Evolutionary conservation across 2,329 filamentous ascomycete species (phyloP).

Genomic region (Sporothrix protearum): DNA sequence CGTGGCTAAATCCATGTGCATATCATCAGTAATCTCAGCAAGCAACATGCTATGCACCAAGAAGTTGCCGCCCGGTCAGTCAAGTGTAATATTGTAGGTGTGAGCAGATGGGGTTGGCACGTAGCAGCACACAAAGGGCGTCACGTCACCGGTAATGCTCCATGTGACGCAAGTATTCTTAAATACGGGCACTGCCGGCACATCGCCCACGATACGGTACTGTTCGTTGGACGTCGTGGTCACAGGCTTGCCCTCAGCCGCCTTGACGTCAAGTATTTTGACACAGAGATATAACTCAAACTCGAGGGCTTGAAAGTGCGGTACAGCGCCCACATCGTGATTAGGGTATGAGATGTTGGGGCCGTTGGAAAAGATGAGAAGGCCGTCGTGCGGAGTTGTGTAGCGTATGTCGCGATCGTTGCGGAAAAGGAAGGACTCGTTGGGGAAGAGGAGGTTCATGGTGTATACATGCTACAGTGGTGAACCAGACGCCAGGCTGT

Average conservation of each 20-base stretch:
- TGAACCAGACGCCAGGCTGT: background rate
- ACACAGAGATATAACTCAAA: constrained; percentile 11
- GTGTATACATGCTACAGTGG: background rate
- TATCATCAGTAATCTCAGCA: constrained; percentile 7
- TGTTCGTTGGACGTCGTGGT: background rate
- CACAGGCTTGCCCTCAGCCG: background rate
- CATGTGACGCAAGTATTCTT: constrained; percentile 15
- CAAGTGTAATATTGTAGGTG: background rate
- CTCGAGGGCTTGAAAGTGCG: constrained; percentile 8
- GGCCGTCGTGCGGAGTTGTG: background rate
- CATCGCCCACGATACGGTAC: background rate
- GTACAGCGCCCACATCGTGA: background rate
- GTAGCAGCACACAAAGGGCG: constrained; percentile 15
- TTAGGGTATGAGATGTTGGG: constrained; percentile 19
- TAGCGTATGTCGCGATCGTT: constrained; percentile 2
- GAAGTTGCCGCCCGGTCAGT: background rate
- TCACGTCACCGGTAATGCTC: constrained; percentile 8
- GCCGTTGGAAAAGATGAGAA: constrained; percentile 14
- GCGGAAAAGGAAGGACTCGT: constrained; percentile 7
- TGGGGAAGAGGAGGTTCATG: background rate
- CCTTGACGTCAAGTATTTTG: background rate
- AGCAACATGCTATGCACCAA: background rate
- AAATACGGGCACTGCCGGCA: background rate
- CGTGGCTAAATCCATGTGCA: background rate
- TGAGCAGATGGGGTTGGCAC: background rate